Evolutionary conservation across 116 monocot genomes (phyloP).

Genomic region (Phalaenopsis hybrid): DNA sequence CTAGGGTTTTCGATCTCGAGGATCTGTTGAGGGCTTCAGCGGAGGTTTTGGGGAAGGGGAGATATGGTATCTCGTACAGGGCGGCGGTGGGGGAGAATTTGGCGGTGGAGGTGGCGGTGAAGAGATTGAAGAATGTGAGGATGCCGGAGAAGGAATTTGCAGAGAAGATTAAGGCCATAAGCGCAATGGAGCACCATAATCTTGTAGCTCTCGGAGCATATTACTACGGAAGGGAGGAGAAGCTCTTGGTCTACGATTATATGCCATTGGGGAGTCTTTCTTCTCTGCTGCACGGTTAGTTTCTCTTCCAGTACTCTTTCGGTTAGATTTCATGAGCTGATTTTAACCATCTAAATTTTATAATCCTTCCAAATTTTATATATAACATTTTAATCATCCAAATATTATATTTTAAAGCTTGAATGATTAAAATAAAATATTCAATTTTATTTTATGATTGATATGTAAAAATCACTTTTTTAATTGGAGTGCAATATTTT

Average conservation of each 20-base stretch:
- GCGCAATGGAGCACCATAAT: slow-evolving; percentile 50
- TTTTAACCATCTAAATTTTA: too few species aligned
- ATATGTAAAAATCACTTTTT: too few species aligned
- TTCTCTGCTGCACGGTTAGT: slow-evolving; percentile 60
- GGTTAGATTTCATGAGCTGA: too few species aligned
- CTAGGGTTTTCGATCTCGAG: slow-evolving; percentile 41
- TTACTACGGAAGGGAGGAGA: slow-evolving; percentile 82
- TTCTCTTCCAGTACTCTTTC: not conserved
- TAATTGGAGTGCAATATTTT: too few species aligned
- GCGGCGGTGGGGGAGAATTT: slow-evolving; percentile 43
- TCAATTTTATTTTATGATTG: too few species aligned
- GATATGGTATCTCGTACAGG: slow-evolving; percentile 61
- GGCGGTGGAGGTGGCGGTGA: slow-evolving; percentile 13
- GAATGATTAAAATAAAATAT: too few species aligned
- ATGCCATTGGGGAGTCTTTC: slow-evolving; percentile 59
- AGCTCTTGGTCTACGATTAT: slow-evolving; percentile 72
- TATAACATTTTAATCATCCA: too few species aligned
- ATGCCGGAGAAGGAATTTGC: slow-evolving; percentile 12
- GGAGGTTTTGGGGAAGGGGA: slow-evolving; percentile 75
- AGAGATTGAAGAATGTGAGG: slow-evolving; percentile 8
- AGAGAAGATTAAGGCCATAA: slow-evolving; percentile 31
- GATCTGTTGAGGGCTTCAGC: slow-evolving; percentile 69
- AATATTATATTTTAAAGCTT: too few species aligned
- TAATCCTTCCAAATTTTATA: too few species aligned
- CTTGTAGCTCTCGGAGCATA: slow-evolving; percentile 58